Percentiles rank a stretch among this genome's conserved stretches.
Evolutionary conservation across 2,329 filamentous ascomycete species (phyloP).

Genomic region (Diplodia scrobiculata): DNA sequence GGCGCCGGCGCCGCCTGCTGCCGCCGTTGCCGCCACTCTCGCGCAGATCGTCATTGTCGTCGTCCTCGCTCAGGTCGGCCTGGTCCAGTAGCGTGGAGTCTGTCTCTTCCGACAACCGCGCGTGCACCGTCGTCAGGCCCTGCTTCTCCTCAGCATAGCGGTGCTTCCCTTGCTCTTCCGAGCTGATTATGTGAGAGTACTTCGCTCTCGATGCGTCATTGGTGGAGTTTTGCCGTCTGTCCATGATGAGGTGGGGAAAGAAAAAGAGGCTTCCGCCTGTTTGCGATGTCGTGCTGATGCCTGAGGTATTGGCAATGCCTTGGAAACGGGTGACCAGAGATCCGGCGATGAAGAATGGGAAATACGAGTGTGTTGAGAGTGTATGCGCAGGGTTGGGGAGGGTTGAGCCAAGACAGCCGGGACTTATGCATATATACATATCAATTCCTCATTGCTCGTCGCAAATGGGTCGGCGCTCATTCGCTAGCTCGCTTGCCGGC

Average conservation of each 20-base stretch:
- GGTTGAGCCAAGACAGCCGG: conserved; percentile 4
- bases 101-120: conserved; percentile 20
- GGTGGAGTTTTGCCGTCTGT: conserved; percentile 7
- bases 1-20: background rate
- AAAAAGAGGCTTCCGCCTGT: background rate
- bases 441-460: background rate
- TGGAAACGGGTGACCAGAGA: background rate
- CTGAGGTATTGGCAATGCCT: conserved; percentile 19
- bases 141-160: conserved; percentile 15
- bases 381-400: conserved; percentile 5
- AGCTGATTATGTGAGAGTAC: conserved; percentile 15
- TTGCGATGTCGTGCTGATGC: conserved; percentile 4
- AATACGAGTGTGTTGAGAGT: background rate
- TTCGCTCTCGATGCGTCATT: background rate
- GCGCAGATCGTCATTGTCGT: background rate
- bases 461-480: background rate
- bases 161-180: conserved; percentile 3
- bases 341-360: background rate
- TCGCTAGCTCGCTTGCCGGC: background rate
- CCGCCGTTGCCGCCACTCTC: background rate
- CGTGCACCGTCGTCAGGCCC: conserved; percentile 1
- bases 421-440: conserved; percentile 21
- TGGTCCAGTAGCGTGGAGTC: conserved; percentile 15
- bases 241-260: background rate
- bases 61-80: conserved; percentile 13